Base-by-base conservation (phyloP, 192 early-diverging fungal species). In the Coemansia nantahalensis region DNA sequence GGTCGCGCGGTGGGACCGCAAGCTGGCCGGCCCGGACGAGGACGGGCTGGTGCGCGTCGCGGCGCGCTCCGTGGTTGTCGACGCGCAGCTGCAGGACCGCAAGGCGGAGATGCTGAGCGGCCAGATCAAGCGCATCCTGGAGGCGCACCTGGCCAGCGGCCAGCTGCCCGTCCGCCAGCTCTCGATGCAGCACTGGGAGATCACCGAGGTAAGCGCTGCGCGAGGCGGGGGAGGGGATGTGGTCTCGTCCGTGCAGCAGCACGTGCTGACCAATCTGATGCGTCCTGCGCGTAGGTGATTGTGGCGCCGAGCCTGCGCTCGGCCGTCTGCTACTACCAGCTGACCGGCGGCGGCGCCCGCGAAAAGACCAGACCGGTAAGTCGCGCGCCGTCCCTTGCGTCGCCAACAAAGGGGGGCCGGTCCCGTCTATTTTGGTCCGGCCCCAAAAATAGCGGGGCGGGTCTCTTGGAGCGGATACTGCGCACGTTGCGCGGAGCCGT, bases 101-200 rank as follows among this genome's bases (percentile, higher is more conserved):
- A 59, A 58, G 41, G 55, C 60, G 44, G 36, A 48, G 12, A 21
- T 56, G 36, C 53, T 76, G 60, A 51, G 65, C 10, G 34, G 50
- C 40, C 60, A 68, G 46, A 54, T 76, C 13, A 34, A 60, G 72
- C 65, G 65, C 35, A 76, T 76, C 28, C 45, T 68, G n/a, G 72
- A 75, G 36, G 23, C 35, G 8, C 65, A 75, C 32, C 16, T 75
- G 53, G 39, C 72, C 10, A 44, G 52, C 11, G 56, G 18, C 2
- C 42, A 51, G 26, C 44, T 75, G 51, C 72, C 72, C 1, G 65
- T 62, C 10, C 54, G 53, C 30, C 72, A 64, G 48, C 53, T 75
- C 34, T 75, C 72, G 24, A 30, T 68, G 56, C 72, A 68, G 56
- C 59, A 68, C 45, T 75, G 72, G 72, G 65, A 75, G 31, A 62